Evolutionary conservation across 805 yeast genomes (phyloP).

Genomic region (Cyberlindnera subsufficiens): DNA sequence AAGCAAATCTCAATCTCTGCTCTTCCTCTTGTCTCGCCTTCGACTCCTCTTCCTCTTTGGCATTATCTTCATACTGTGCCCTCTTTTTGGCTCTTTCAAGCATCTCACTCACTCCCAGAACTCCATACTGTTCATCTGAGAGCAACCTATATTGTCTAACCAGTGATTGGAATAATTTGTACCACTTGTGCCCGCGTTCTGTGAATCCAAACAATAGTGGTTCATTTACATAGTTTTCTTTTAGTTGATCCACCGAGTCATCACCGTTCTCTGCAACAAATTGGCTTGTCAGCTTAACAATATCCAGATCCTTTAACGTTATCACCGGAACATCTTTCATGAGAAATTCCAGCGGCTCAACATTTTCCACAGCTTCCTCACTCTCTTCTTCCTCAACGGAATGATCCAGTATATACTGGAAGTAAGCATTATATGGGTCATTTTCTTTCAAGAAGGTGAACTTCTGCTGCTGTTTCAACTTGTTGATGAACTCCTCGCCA

Average conservation of each 20-base stretch:
- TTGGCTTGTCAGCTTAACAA: conserved; percentile 68
- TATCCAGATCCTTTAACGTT: conserved; percentile 57
- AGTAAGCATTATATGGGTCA: conserved; percentile 55
- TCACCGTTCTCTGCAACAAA: conserved; percentile 58
- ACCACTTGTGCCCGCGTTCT: conserved; percentile 50
- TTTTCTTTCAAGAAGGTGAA: conserved; percentile 57
- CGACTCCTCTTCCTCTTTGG: conserved; percentile 31
- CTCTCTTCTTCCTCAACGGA: conserved; percentile 17
- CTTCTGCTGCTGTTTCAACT: conserved; percentile 47
- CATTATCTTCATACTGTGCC: conserved; percentile 44
- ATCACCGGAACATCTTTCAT: conserved; percentile 29
- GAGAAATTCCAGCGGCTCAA: conserved; percentile 10
- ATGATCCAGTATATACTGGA: conserved; percentile 39
- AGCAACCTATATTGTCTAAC: conserved; percentile 49
- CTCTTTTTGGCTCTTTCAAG: conserved; percentile 44
- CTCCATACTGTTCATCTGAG: conserved; percentile 16
- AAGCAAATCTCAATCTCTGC: conserved; percentile 51
- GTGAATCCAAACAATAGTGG: conserved; percentile 66
- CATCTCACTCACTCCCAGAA: conserved; percentile 25
- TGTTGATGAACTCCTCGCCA: conserved; percentile 59
- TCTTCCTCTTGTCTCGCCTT: conserved; percentile 29
- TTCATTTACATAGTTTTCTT: conserved; percentile 28
- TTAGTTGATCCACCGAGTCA: conserved; percentile 30
- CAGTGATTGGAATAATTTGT: conserved; percentile 42
- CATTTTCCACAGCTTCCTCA: conserved; percentile 7